Evolutionary conservation across 2,329 filamentous ascomycete species (phyloP).

Genomic region (Ophiosphaerella korrae): DNA sequence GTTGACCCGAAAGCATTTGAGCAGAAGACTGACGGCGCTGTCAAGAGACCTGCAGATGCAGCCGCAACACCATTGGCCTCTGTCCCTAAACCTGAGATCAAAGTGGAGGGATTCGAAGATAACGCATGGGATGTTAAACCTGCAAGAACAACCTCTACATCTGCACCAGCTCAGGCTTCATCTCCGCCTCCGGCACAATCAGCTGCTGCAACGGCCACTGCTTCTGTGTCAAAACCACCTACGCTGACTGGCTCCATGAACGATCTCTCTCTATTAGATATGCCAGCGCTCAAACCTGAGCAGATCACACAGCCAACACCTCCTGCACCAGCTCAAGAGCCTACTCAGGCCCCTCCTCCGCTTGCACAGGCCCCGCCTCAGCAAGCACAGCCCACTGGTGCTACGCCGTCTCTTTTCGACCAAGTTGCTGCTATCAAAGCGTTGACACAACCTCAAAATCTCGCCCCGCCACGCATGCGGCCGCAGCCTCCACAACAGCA

Average conservation of each 20-base stretch:
- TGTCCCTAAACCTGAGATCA: conserved; percentile 56
- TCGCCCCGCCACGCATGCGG: conserved; percentile 63
- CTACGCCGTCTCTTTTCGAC: conserved; percentile 44
- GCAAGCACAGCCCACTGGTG: conserved; percentile 52
- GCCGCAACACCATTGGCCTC: conserved; percentile 57
- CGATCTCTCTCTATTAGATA: conserved; percentile 66
- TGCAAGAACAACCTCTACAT: conserved; percentile 60
- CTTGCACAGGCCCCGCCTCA: conserved; percentile 44
- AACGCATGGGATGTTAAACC: conserved; percentile 98
- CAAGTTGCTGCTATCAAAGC: conserved; percentile 47
- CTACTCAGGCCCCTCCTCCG: conserved; percentile 45
- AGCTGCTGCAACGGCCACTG: conserved; percentile 52
- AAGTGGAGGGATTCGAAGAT: conserved; percentile 79
- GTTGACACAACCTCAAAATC: conserved; percentile 42
- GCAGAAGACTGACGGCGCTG: conserved; percentile 56
- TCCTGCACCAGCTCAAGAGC: conserved; percentile 52
- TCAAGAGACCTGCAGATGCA: conserved; percentile 53
- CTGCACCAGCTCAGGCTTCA: conserved; percentile 47
- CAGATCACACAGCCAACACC: conserved; percentile 48
- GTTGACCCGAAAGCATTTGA: conserved; percentile 88
- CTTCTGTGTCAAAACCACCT: conserved; percentile 39
- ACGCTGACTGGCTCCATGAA: conserved; percentile 69
- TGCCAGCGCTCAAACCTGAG: conserved; percentile 51
- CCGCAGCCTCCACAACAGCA: conserved; percentile 72
- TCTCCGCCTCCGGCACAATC: conserved; percentile 50